phyloP scores from a whole-genome alignment of 2,329 filamentous ascomycete genomes.

The Colletotrichum coccodes region DNA sequence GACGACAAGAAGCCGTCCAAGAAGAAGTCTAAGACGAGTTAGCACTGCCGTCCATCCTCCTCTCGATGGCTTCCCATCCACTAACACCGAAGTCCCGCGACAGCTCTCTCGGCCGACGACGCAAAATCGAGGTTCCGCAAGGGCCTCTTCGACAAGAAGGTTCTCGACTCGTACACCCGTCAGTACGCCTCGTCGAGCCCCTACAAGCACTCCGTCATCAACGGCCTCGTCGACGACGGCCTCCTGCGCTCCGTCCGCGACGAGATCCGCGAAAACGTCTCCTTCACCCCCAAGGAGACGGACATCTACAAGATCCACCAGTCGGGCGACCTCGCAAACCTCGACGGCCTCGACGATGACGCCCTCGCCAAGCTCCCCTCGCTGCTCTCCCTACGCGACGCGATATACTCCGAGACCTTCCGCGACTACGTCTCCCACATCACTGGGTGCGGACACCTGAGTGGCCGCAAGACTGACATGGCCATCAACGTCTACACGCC shows the following conservation, averaged over 20 bases:
- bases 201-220: conserved; percentile 95
- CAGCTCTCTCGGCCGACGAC: conserved; percentile 59
- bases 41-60: conserved; percentile 30
- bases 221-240: conserved; percentile 79
- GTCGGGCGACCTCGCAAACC: conserved; percentile 95
- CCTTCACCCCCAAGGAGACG: conserved; percentile 98
- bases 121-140: conserved; percentile 70
- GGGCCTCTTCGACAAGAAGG: conserved; percentile 70
- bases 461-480: conserved; percentile 97
- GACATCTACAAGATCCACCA: conserved; percentile 99
- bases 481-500: conserved; percentile 99
- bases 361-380: conserved; percentile 89
- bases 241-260: conserved; percentile 87
- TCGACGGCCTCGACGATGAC: conserved; percentile 90
- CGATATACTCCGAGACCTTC: conserved; percentile 90
- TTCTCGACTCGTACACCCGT: conserved; percentile 67
- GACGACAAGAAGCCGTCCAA: conserved; percentile 55
- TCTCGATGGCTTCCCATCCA: conserved; percentile 1
- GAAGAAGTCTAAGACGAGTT: conserved; percentile 65
- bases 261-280: conserved; percentile 90
- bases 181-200: conserved; percentile 73
- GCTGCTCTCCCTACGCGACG: conserved; percentile 90
- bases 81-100: conserved; percentile 23
- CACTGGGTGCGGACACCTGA: conserved; percentile 86
- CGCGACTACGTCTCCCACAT: conserved; percentile 88